phyloP scores from a whole-genome alignment of 768 basidiomycete species.

The Suillus brevipes region DNA sequence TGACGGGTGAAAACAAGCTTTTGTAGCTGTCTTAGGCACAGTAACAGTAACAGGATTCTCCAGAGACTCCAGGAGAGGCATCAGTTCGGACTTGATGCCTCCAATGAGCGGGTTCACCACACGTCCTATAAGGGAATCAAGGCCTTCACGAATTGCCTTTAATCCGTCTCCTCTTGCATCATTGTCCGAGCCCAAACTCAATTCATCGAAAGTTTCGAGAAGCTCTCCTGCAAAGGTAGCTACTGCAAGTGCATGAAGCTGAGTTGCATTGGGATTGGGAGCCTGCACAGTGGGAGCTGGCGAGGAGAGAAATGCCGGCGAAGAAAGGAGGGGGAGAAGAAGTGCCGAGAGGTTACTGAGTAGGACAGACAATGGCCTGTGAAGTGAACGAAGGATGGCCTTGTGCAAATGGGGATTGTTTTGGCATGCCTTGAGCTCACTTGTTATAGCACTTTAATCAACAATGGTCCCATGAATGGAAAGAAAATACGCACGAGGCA shows the following conservation, averaged over 20 bases:
- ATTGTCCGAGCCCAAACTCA: conserved; percentile 59
- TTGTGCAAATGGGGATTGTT: conserved; percentile 65
- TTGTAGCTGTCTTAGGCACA: conserved; percentile 22
- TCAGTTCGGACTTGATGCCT: conserved; percentile 60
- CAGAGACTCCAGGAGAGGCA: conserved; percentile 61
- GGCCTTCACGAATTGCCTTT: conserved; percentile 65
- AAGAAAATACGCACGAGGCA: conserved; percentile 54
- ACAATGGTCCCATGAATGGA: conserved; percentile 15
- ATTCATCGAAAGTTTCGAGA: conserved; percentile 66
- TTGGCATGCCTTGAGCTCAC: conserved; percentile 66
- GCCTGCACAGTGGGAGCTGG: conserved; percentile 50
- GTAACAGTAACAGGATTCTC: conserved; percentile 43
- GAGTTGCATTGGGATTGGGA: conserved; percentile 61
- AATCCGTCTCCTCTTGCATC: conserved; percentile 69
- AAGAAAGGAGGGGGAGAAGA: conserved; percentile 65
- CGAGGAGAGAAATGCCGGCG: conserved; percentile 57
- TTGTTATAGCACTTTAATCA: conserved; percentile 30
- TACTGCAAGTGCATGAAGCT: conserved; percentile 69
- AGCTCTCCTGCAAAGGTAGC: conserved; percentile 74
- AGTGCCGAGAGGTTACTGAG: conserved; percentile 68
- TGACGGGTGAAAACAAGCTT: conserved; percentile 49
- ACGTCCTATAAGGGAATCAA: conserved; percentile 65
- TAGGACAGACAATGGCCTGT: conserved; percentile 75
- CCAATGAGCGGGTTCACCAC: conserved; percentile 64
- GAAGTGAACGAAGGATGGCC: conserved; percentile 71